Evolutionary conservation across 2,329 filamentous ascomycete species (phyloP).

Genomic region (Aureobasidium sp.): DNA sequence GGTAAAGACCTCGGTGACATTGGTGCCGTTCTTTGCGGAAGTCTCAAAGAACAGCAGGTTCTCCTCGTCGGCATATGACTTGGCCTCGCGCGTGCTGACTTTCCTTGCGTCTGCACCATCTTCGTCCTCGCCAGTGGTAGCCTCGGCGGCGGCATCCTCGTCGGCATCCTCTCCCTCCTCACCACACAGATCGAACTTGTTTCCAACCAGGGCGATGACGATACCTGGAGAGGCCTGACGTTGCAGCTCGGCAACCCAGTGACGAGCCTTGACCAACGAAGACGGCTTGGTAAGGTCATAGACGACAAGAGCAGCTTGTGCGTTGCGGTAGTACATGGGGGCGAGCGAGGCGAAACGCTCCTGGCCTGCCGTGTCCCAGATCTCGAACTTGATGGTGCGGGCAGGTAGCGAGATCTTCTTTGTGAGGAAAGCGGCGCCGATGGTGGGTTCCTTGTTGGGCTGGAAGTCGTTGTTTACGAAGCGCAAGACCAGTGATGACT

Average conservation of each 20-base stretch:
- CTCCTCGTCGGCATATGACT: conserved; percentile 91
- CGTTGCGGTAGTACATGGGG: conserved; percentile 99
- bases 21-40: conserved; percentile 90
- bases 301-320: conserved; percentile 92
- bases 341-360: conserved; percentile 94
- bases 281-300: conserved; percentile 98
- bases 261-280: conserved; percentile 91
- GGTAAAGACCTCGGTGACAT: conserved; percentile 93
- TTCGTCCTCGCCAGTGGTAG: conserved; percentile 38
- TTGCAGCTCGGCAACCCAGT: conserved; percentile 97
- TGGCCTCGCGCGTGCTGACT: conserved; percentile 83
- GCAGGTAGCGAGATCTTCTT: conserved; percentile 97
- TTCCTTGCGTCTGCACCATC: conserved; percentile 69
- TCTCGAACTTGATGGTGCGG: conserved; percentile 64
- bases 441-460: conserved; percentile 99
- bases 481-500: conserved; percentile 95
- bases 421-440: conserved; percentile 95
- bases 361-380: conserved; percentile 98
- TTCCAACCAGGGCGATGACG: conserved; percentile 93
- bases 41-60: conserved; percentile 94
- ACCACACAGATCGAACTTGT: conserved; percentile 81
- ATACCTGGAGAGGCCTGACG: conserved; percentile 93
- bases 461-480: conserved; percentile 99
- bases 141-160: conserved; percentile 41
- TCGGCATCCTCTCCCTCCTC: conserved; percentile 40